Conservation (phyloP, 768 basidiomycete genomes). For the Asterophora lycoperdoides region DNA sequence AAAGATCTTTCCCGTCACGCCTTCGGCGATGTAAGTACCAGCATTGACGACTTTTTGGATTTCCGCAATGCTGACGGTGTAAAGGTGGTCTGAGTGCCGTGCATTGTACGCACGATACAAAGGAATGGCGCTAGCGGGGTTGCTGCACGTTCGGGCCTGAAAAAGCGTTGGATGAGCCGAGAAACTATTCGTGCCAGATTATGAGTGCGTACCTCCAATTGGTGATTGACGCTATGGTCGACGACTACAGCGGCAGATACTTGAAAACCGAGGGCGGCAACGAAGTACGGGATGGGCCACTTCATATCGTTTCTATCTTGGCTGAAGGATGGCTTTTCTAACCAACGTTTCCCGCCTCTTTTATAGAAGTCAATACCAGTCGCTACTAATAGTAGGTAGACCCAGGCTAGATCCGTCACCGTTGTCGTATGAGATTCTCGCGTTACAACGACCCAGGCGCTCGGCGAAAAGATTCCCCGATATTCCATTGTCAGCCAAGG, state of each 20-base stretch:
- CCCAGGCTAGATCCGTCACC: too few species aligned
- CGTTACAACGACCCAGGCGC: too few species aligned
- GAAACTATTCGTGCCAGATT: background rate
- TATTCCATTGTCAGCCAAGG: too few species aligned
- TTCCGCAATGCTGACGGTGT: too few species aligned
- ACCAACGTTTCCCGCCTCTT: too few species aligned
- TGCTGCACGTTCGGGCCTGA: conserved; percentile 1
- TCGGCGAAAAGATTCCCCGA: too few species aligned
- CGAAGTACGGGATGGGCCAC: background rate
- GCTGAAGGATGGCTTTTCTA: too few species aligned
- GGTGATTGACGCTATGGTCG: background rate
- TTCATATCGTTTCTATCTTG: background rate
- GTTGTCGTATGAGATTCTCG: too few species aligned
- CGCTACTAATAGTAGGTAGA: too few species aligned
- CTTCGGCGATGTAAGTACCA: background rate
- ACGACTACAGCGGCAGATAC: background rate
- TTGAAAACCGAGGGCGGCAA: background rate
- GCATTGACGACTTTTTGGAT: too few species aligned
- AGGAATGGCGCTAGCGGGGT: background rate
- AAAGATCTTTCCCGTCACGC: background rate
- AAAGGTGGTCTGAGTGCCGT: too few species aligned
- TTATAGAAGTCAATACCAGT: too few species aligned
- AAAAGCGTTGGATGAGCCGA: background rate
- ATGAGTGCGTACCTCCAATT: background rate
- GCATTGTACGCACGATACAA: background rate